These are phyloP conservation scores for Flaveria ramosissima DNA, from an alignment of 129 eudicot genomes.

Conservation along the genomic window DNA sequence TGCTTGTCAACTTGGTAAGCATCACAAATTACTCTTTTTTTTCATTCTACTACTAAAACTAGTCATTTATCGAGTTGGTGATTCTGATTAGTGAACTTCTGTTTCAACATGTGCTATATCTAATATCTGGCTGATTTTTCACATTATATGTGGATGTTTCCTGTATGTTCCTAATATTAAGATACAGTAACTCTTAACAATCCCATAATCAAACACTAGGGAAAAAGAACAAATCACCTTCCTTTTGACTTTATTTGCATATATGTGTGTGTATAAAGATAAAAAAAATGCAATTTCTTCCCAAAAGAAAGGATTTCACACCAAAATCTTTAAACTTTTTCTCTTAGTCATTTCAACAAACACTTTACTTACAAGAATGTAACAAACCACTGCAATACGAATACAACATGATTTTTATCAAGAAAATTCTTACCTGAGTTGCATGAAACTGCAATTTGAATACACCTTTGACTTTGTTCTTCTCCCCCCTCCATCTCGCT, in stretches of 20 bases:
- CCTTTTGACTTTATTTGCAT: neutral
- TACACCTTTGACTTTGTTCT: slow-evolving; percentile 71
- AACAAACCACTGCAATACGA: neutral
- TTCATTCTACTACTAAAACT: neutral
- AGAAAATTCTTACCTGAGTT: slow-evolving; percentile 62
- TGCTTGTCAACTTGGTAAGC: neutral
- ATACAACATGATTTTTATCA: slow-evolving; percentile 5
- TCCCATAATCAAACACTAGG: neutral
- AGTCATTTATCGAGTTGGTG: neutral
- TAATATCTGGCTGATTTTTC: neutral
- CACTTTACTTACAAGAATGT: slow-evolving; percentile 1
- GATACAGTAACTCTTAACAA: neutral
- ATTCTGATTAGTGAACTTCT: neutral
- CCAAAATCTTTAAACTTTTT: neutral
- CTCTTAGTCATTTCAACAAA: slow-evolving; percentile 16
- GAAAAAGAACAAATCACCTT: neutral
- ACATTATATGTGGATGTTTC: neutral
- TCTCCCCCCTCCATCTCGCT: slow-evolving; percentile 67
- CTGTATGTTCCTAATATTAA: neutral
- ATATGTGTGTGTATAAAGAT: neutral
- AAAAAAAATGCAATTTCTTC: slow-evolving; percentile 3
- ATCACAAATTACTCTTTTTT: neutral
- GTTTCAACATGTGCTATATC: neutral
- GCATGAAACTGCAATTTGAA: slow-evolving; percentile 89
- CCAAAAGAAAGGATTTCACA: neutral